A percentile compares a stretch with the other conserved stretches of the same genome.
Evolutionary conservation across 2,329 filamentous ascomycete genomes (phyloP).

Genomic region (Verticillium zaregamsianum): DNA sequence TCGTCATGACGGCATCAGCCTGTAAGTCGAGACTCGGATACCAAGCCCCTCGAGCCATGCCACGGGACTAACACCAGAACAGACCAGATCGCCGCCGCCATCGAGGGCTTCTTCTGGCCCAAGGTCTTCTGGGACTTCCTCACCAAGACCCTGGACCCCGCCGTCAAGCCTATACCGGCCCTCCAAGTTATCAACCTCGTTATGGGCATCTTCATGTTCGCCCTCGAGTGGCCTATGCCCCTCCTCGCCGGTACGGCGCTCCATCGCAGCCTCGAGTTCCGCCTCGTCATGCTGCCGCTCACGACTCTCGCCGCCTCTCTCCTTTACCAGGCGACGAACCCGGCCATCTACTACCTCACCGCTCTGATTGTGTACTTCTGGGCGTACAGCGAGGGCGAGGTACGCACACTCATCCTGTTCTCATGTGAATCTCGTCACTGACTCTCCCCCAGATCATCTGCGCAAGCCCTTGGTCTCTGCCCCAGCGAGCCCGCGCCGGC

Average conservation of each 20-base stretch:
- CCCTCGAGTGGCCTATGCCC: slow-evolving; percentile 86
- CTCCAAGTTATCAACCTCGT: slow-evolving; percentile 88
- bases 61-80: slow-evolving; percentile 19
- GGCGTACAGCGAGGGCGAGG: slow-evolving; percentile 97
- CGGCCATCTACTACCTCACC: slow-evolving; percentile 86
- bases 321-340: slow-evolving; percentile 88
- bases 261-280: slow-evolving; percentile 83
- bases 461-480: slow-evolving; percentile 66
- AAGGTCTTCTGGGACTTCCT: slow-evolving; percentile 98
- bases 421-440: neutral
- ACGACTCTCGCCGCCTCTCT: slow-evolving; percentile 69
- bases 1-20: slow-evolving; percentile 77
- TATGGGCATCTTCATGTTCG: slow-evolving; percentile 71
- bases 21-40: slow-evolving; percentile 48
- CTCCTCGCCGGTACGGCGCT: slow-evolving; percentile 71
- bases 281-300: slow-evolving; percentile 78
- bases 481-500: slow-evolving; percentile 42
- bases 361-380: slow-evolving; percentile 88
- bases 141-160: slow-evolving; percentile 81
- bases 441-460: neutral
- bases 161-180: slow-evolving; percentile 81
- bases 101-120: slow-evolving; percentile 95
- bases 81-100: slow-evolving; percentile 83
- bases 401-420: slow-evolving; percentile 36
- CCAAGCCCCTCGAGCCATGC: neutral